phyloP scores from a whole-genome alignment of 2,329 filamentous ascomycete species.

The Diaporthe vexans region DNA sequence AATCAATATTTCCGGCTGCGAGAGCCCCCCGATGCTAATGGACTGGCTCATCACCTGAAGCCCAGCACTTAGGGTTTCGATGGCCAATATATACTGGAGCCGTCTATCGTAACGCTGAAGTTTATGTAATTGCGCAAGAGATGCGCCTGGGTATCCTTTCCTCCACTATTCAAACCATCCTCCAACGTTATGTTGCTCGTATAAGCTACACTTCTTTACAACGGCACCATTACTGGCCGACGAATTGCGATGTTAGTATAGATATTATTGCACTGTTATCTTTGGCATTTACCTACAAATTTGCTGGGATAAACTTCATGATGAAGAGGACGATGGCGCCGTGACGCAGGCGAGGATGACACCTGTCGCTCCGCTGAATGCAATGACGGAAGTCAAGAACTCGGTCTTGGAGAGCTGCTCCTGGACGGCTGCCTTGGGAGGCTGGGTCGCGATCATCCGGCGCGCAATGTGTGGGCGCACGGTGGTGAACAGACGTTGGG shows the following conservation, averaged over 20 bases:
- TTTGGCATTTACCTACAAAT: neutral
- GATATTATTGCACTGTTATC: rapidly evolving
- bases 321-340: neutral
- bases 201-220: neutral
- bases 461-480: slow-evolving; percentile 1
- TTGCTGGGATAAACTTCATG: slow-evolving; percentile 1
- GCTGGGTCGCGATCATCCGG: slow-evolving; percentile 23
- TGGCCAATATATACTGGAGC: neutral
- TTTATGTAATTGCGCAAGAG: neutral
- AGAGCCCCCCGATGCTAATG: neutral
- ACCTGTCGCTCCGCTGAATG: slow-evolving; percentile 22
- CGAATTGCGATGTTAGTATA: neutral
- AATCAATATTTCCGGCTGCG: neutral
- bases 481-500: slow-evolving; percentile 29
- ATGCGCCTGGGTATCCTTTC: slow-evolving; percentile 20
- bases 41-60: neutral
- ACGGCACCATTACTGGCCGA: neutral
- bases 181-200: neutral
- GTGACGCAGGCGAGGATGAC: slow-evolving; percentile 13
- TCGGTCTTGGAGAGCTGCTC: neutral
- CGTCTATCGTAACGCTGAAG: neutral
- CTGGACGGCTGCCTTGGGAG: neutral
- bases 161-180: neutral
- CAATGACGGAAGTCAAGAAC: slow-evolving; percentile 13
- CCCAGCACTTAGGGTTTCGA: neutral